These are phyloP conservation scores for Tuber magnatum DNA, from an alignment of 495 filamentous ascomycete genomes.

Conservation along the genomic window DNA sequence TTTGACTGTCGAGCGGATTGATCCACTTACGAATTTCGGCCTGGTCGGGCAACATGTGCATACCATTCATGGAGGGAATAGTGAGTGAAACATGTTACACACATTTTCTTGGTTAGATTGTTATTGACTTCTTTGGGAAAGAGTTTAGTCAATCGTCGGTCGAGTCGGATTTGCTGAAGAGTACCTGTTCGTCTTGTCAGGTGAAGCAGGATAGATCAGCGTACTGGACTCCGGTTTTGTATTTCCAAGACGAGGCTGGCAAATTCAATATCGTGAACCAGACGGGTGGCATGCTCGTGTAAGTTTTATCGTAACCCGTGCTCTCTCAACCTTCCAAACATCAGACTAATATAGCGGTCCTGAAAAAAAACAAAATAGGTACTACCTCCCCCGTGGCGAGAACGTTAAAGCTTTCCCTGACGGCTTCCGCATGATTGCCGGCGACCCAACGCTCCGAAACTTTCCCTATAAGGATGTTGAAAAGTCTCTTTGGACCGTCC, in stretches of 20 bases:
- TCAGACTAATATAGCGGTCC: not conserved
- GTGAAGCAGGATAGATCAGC: slow-evolving; percentile 59
- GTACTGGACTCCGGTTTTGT: slow-evolving; percentile 62
- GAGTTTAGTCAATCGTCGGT: slow-evolving; percentile 47
- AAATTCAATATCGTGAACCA: slow-evolving; percentile 46
- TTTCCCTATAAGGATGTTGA: slow-evolving; percentile 55
- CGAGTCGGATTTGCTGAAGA: slow-evolving; percentile 49
- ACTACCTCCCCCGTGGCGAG: slow-evolving; percentile 60
- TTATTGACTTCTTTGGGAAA: slow-evolving; percentile 18
- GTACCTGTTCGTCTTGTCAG: slow-evolving; percentile 58
- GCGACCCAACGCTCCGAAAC: slow-evolving; percentile 60
- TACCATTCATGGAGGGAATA: slow-evolving; percentile 60
- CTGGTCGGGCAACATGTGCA: slow-evolving; percentile 61
- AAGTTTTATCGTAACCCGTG: slow-evolving; percentile 33
- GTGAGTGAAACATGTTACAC: slow-evolving; percentile 36
- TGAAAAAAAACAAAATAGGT: slow-evolving; percentile 22
- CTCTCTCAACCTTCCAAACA: not conserved
- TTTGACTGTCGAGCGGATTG: slow-evolving; percentile 53
- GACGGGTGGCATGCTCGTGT: slow-evolving; percentile 58
- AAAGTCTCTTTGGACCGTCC: slow-evolving; percentile 60
- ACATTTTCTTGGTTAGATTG: slow-evolving; percentile 1
- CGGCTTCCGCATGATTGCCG: slow-evolving; percentile 80
- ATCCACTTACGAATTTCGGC: slow-evolving; percentile 62
- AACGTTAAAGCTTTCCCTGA: slow-evolving; percentile 65
- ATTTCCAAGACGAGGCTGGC: slow-evolving; percentile 51